A percentile compares a stretch with the other conserved stretches of the same genome.
These are phyloP conservation scores for Cercophora scortea DNA, from an alignment of 495 filamentous ascomycete species.

Conservation along the genomic window DNA sequence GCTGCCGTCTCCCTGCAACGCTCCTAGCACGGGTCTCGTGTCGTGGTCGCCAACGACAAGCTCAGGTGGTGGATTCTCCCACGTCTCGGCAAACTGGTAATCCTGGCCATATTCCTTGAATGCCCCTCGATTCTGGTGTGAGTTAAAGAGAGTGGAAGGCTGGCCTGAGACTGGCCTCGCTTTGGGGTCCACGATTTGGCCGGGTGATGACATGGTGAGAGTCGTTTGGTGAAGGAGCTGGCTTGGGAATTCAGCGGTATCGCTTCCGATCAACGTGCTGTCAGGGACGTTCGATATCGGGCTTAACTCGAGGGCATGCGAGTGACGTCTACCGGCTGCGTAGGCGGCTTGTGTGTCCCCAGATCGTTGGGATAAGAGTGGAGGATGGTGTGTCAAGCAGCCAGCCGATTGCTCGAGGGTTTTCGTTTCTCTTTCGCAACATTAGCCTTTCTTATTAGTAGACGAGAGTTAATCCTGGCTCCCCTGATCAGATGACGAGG, in stretches of 20 bases:
- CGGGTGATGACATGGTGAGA: constrained; percentile 2
- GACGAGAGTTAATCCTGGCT: too few relatives aligned
- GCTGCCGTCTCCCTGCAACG: constrained; percentile 3
- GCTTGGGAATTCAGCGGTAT: not conserved
- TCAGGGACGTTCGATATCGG: too few relatives aligned
- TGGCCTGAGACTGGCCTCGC: constrained; percentile 3
- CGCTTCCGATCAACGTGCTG: too few relatives aligned
- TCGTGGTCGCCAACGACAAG: constrained; percentile 5
- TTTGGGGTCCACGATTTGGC: constrained; percentile 1
- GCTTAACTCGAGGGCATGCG: too few relatives aligned
- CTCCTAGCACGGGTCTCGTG: not conserved
- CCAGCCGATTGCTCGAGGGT: too few relatives aligned
- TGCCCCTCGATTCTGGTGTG: not conserved
- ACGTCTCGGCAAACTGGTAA: constrained; percentile 20
- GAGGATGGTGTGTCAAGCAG: too few relatives aligned
- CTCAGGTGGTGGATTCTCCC: constrained; percentile 18
- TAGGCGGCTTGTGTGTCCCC: too few relatives aligned
- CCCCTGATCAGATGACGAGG: too few relatives aligned
- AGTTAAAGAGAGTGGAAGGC: not conserved
- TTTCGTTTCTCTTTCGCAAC: too few relatives aligned
- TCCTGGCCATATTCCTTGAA: constrained; percentile 14
- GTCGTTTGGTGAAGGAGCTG: not conserved
- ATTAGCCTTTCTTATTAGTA: too few relatives aligned
- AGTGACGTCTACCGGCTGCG: too few relatives aligned
- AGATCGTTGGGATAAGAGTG: too few relatives aligned